Percentiles rank a stretch among this genome's conserved stretches.
Evolutionary conservation across 176 grass and related monocot species (phyloP).

Genomic region (Stipa capillata): DNA sequence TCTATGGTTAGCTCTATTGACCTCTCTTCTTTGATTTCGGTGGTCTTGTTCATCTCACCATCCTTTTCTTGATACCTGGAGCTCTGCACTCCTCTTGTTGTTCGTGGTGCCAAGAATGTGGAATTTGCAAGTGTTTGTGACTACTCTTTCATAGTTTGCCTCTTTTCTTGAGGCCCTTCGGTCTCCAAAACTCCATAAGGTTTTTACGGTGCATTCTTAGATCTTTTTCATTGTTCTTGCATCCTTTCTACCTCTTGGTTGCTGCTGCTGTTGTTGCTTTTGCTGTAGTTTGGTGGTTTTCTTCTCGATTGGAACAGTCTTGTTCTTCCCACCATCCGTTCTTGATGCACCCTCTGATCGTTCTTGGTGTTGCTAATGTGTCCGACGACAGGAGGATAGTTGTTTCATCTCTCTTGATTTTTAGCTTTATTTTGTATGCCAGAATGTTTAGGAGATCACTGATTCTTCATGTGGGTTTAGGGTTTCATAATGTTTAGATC

Average conservation of each 20-base stretch:
- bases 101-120: background rate
- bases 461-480: background rate
- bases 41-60: background rate
- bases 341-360: background rate
- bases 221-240: background rate
- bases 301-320: no score
- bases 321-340: background rate
- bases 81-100: background rate
- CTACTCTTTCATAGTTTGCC: background rate
- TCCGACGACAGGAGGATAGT: background rate
- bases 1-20: background rate
- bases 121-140: background rate
- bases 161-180: background rate
- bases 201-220: background rate
- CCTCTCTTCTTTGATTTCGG: background rate
- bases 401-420: background rate
- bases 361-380: background rate
- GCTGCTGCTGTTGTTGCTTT: background rate
- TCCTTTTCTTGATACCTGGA: background rate
- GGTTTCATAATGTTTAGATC: slow-evolving; percentile 10
- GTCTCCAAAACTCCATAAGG: background rate
- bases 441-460: background rate
- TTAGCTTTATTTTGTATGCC: background rate
- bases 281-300: background rate
- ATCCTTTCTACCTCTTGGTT: background rate